Conservation (phyloP, 164 flowering plant species). For the Nelumbo lutea region DNA sequence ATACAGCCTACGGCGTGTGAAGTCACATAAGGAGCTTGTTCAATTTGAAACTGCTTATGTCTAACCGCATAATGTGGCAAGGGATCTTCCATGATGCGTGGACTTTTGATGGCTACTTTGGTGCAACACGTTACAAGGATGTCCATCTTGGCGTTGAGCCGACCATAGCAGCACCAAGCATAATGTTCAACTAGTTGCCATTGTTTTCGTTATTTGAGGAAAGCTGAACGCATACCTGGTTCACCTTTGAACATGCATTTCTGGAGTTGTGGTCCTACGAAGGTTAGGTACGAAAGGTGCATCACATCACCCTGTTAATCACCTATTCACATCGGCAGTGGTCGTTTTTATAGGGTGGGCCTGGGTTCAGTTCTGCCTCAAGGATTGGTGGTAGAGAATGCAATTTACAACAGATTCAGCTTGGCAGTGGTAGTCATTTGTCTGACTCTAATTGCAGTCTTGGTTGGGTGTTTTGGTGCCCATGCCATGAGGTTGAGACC, state of each 20-base stretch:
- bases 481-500: too few species aligned
- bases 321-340: slow-evolving; percentile 80
- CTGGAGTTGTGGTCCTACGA: too few species aligned
- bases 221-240: too few species aligned
- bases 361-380: too few species aligned
- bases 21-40: slow-evolving; percentile 73
- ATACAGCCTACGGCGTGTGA: slow-evolving; percentile 90
- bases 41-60: slow-evolving; percentile 99
- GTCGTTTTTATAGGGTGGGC: slow-evolving; percentile 99
- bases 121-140: slow-evolving; percentile 85
- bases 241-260: too few species aligned
- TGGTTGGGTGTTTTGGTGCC: too few species aligned
- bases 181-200: slow-evolving; percentile 99
- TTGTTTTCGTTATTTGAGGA: too few species aligned
- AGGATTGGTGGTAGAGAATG: too few species aligned
- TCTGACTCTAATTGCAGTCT: too few species aligned
- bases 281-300: slow-evolving; percentile 99
- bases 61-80: slow-evolving; percentile 81
- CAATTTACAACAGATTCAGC: too few species aligned
- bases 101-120: slow-evolving; percentile 99
- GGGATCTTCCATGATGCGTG: slow-evolving; percentile 91
- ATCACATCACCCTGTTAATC: slow-evolving; percentile 54
- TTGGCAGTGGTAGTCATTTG: too few species aligned
- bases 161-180: slow-evolving; percentile 80
- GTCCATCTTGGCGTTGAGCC: slow-evolving; percentile 99